These are phyloP conservation scores for Artemisia annua DNA, from an alignment of 129 eudicot genomes.

Conservation along the genomic window DNA sequence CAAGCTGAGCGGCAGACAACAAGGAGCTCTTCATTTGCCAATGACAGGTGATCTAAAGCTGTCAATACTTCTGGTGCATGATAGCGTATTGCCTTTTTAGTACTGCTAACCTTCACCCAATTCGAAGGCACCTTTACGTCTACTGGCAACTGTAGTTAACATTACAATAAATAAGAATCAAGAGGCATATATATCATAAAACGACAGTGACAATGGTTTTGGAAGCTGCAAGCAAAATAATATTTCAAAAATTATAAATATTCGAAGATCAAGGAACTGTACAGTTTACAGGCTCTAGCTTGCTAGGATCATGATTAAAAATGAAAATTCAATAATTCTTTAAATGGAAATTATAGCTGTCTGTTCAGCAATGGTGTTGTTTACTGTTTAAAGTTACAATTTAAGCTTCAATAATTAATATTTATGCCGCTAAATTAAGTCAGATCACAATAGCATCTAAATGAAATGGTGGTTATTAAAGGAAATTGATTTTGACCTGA, in stretches of 20 bases:
- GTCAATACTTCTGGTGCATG: constrained; percentile 90
- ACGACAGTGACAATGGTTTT: constrained; percentile 13
- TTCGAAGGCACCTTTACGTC: constrained; percentile 71
- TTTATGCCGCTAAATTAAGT: background rate
- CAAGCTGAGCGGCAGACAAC: constrained; percentile 72
- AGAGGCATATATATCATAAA: constrained; percentile 5
- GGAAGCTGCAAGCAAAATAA: background rate
- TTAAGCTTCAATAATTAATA: too few species aligned
- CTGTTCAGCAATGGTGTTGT: too few species aligned
- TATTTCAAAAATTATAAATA: background rate
- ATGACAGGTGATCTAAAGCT: constrained; percentile 65
- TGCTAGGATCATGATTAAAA: too few species aligned
- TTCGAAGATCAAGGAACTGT: background rate
- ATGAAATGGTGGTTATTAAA: background rate
- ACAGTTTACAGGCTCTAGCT: too few species aligned
- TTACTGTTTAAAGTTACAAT: too few species aligned
- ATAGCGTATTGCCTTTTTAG: constrained; percentile 88
- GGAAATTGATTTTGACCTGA: too few species aligned
- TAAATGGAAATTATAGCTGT: too few species aligned
- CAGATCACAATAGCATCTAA: background rate
- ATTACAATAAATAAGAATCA: constrained; percentile 5
- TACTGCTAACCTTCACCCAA: constrained; percentile 97
- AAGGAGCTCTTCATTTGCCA: constrained; percentile 75
- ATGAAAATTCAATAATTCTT: too few species aligned
- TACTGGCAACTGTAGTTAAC: constrained; percentile 58